These are phyloP conservation scores for Escovopsis sp. DNA, from an alignment of 2,329 filamentous ascomycete genomes.

Conservation along the genomic window DNA sequence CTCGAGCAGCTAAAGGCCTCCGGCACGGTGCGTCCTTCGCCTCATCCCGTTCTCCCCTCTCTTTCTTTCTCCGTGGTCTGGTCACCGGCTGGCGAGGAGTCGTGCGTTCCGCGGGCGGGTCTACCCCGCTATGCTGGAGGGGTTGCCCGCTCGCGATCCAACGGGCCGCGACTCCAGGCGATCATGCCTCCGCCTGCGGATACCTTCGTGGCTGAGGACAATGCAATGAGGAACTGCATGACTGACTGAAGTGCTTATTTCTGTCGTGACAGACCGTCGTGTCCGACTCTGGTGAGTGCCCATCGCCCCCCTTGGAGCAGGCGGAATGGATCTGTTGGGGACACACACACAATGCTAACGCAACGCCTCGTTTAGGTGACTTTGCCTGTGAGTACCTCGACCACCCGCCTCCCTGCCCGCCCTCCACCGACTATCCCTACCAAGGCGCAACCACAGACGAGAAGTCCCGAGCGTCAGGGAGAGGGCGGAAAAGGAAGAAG, in stretches of 20 bases:
- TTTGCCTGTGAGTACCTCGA: conserved; percentile 50
- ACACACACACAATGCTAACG: conserved; percentile 17
- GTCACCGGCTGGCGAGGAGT: not conserved
- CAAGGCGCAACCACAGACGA: too few relatives aligned
- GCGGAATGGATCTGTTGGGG: too few relatives aligned
- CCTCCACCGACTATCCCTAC: not conserved
- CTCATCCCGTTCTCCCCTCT: conserved; percentile 8
- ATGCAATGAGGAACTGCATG: not conserved
- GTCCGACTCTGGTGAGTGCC: conserved; percentile 75
- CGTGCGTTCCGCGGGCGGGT: too few relatives aligned
- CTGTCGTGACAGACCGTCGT: conserved; percentile 64
- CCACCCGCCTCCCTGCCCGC: not conserved
- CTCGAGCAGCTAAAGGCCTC: conserved; percentile 94
- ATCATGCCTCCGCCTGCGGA: too few relatives aligned
- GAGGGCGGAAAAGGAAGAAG: too few relatives aligned
- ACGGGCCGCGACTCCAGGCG: too few relatives aligned
- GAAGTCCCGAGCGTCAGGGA: too few relatives aligned
- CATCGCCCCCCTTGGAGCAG: too few relatives aligned
- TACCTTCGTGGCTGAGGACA: too few relatives aligned
- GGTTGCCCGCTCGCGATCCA: not conserved
- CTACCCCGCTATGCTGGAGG: conserved; percentile 4
- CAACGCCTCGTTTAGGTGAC: conserved; percentile 38
- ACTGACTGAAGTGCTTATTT: conserved; percentile 1
- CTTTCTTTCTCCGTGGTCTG: too few relatives aligned
- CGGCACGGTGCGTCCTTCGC: conserved; percentile 67